phyloP scores from a whole-genome alignment of 1,284 basidiomycete species.

The Inonotus hispidus region DNA sequence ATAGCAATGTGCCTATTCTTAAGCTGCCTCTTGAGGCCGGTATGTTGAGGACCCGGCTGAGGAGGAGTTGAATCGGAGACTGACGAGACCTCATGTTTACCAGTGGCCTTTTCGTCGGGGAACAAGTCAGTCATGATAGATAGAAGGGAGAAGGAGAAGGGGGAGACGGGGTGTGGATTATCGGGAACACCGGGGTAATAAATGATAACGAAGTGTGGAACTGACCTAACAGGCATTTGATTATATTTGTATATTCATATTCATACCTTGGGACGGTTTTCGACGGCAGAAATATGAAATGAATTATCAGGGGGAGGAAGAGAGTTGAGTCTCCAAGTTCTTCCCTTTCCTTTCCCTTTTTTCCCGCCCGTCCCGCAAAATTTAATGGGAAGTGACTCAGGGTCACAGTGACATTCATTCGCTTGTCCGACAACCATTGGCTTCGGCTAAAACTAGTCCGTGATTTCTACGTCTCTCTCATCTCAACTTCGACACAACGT shows the following conservation, averaged over 20 bases:
- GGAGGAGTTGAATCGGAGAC: too few species aligned
- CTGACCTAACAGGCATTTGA: too few species aligned
- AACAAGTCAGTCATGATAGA: conserved; percentile 10
- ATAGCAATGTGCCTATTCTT: conserved; percentile 67
- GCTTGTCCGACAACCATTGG: too few species aligned
- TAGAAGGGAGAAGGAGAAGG: not conserved
- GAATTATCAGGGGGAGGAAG: too few species aligned
- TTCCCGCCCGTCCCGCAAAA: not conserved
- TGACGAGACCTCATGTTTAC: not conserved
- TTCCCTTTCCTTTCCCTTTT: too few species aligned
- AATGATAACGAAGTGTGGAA: too few species aligned
- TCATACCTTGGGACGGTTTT: too few species aligned
- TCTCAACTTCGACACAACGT: not conserved
- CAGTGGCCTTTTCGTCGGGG: conserved; percentile 14
- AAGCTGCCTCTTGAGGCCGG: conserved; percentile 48
- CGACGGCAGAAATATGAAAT: not conserved
- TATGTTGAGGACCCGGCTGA: too few species aligned
- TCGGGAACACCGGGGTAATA: not conserved
- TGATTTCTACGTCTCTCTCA: not conserved
- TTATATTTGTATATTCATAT: too few species aligned
- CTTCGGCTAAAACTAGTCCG: not conserved
- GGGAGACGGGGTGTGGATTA: not conserved
- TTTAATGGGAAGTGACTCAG: not conserved
- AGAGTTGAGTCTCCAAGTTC: too few species aligned
- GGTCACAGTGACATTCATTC: not conserved